Conservation (phyloP, 208 protist genomes). For the Blastocrithidia nonstop region DNA sequence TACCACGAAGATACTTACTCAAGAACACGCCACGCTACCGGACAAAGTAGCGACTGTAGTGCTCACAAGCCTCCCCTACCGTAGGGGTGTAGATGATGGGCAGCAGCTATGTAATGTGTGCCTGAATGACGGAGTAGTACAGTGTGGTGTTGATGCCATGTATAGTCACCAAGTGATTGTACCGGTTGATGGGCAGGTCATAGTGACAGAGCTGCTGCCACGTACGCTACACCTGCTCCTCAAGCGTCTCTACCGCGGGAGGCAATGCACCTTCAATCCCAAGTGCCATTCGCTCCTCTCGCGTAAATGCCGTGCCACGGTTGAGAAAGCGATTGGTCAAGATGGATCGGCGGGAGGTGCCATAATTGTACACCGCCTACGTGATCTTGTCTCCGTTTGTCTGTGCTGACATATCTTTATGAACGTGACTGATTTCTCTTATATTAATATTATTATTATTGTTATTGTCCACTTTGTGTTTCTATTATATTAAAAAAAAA, state of each 20-base stretch:
- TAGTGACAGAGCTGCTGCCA: slow-evolving; percentile 47
- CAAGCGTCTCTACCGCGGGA: slow-evolving; percentile 55
- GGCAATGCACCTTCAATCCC: slow-evolving; percentile 46
- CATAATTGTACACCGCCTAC: slow-evolving; percentile 10
- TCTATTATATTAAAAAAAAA: slow-evolving; percentile 3
- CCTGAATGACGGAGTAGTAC: slow-evolving; percentile 56
- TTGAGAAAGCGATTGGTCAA: slow-evolving; percentile 67
- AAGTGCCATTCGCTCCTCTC: slow-evolving; percentile 53
- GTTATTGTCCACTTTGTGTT: slow-evolving; percentile 1
- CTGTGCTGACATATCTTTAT: neutral
- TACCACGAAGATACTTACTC: slow-evolving; percentile 49
- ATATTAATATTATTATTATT: neutral
- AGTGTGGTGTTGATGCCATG: slow-evolving; percentile 56
- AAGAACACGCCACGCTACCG: slow-evolving; percentile 86
- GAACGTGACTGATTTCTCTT: neutral
- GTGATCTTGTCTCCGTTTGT: slow-evolving; percentile 1
- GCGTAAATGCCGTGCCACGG: slow-evolving; percentile 66
- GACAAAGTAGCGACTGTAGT: slow-evolving; percentile 70
- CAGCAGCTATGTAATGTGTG: slow-evolving; percentile 47
- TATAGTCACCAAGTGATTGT: slow-evolving; percentile 57
- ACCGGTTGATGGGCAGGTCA: slow-evolving; percentile 77
- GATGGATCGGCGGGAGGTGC: slow-evolving; percentile 16
- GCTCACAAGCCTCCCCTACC: slow-evolving; percentile 86
- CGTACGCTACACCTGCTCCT: slow-evolving; percentile 56
- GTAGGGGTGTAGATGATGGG: slow-evolving; percentile 84